Base-by-base conservation (phyloP, 2,329 filamentous ascomycete genomes). In the Ophiostoma montium region DNA sequence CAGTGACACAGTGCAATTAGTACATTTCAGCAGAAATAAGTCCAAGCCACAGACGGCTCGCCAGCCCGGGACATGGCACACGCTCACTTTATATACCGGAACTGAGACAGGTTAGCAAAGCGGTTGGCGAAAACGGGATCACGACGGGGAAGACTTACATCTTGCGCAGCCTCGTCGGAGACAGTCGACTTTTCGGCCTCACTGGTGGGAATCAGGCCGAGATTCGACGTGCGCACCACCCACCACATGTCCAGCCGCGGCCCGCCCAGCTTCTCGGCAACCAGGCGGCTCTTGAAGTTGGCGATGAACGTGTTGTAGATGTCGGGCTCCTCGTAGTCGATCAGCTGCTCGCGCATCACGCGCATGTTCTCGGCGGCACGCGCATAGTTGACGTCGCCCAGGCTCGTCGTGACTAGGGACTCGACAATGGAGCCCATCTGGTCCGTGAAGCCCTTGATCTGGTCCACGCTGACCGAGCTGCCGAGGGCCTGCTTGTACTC, bases 231-330 rank as follows among this genome's bases (percentile, higher is more conserved):
- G 56, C 82, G 73, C 21, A 95, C 67, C 56, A 75, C 70, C 68
- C 78, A 84, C 88, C 88, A 95, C 67, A 95, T 80, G 59, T 94
- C 86, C 54, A 75, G 75, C 48, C 87, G 70, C 57, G 94, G 83
- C 0, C 86, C 88, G 35, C 81, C 80, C 3, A 95, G 65, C 56
- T 83, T 74, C 0, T 80, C 84, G 0, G 70, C 74, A 8, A 88
- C 62, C 1, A 95, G 61, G 50, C 80, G 78, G 55, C 70, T 70
- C 69, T 95, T 96, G 57, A 96, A 64, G 32, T 74, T 72, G 36
- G 63, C 69, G 38, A 94, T 58, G 55, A 89, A 84, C 1, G 73
- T 69, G 60, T 96, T 95, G 64, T 85, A 98, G 27, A 86, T 58
- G 0, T 62, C 73, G 0, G 86, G 83, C 61, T 86, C 79, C 60